Conservation (phyloP, 371 early-diverging fungal genomes). For the Blastocladiella emersonii region DNA sequence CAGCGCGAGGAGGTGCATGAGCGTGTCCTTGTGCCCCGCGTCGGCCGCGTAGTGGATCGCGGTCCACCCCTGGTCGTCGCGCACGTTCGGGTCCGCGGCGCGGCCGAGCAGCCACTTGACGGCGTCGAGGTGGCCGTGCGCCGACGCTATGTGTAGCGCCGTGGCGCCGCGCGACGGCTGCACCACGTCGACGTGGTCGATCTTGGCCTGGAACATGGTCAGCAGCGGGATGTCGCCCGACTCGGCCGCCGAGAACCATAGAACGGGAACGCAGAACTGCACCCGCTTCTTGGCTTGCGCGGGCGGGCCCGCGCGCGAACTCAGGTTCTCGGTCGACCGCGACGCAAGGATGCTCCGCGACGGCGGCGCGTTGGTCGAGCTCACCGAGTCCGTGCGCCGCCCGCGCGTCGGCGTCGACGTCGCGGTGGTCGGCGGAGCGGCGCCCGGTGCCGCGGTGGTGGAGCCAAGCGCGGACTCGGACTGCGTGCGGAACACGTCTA, state of each 20-base stretch:
- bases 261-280: conserved; percentile 19
- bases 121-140: conserved; percentile 33
- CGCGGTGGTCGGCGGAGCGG: too few species aligned
- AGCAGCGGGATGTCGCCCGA: conserved; percentile 18
- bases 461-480: neutral
- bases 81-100: conserved; percentile 32
- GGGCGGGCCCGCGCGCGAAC: conserved; percentile 2
- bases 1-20: conserved; percentile 21
- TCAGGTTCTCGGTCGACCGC: conserved; percentile 5
- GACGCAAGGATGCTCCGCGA: conserved; percentile 9
- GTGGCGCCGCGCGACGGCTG: conserved; percentile 20
- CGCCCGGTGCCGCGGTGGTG: too few species aligned
- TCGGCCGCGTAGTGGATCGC: conserved; percentile 57
- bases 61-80: conserved; percentile 62
- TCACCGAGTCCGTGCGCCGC: conserved; percentile 17
- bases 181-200: conserved; percentile 14
- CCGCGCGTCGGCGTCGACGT: conserved; percentile 11
- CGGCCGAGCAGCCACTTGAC: conserved; percentile 29
- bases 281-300: conserved; percentile 13
- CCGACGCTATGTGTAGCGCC: conserved; percentile 40
- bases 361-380: conserved; percentile 14
- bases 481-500: neutral
- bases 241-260: conserved; percentile 21
- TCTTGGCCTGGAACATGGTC: conserved; percentile 13
- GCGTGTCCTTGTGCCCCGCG: conserved; percentile 36